These are phyloP conservation scores for Mortierella sp. DNA, from an alignment of 371 early-diverging fungal species.

Conservation along the genomic window DNA sequence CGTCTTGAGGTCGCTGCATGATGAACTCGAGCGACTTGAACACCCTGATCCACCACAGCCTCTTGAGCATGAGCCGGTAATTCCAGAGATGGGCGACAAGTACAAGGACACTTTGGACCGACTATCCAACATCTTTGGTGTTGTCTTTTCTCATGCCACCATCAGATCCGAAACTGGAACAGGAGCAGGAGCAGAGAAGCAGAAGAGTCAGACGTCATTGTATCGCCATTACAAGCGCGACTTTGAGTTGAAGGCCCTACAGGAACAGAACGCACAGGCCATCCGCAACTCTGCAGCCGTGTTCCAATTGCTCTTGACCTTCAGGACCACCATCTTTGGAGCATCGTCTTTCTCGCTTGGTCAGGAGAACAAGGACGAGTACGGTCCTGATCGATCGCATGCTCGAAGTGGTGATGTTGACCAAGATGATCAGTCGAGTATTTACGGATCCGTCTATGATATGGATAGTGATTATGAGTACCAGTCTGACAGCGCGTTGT, in stretches of 20 bases:
- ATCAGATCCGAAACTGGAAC: background rate
- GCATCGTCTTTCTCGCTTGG: conserved; percentile 5
- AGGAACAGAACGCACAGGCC: background rate
- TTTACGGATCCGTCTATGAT: background rate
- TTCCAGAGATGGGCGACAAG: background rate
- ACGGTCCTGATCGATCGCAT: background rate
- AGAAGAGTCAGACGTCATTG: conserved; percentile 14
- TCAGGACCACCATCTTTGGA: conserved; percentile 23
- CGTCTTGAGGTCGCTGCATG: conserved; percentile 12
- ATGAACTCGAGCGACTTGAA: conserved; percentile 9
- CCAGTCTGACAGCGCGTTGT: conserved; percentile 23
- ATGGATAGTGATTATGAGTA: conserved; percentile 19
- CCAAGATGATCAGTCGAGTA: background rate
- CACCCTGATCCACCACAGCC: background rate
- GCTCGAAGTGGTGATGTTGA: background rate
- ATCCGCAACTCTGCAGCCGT: conserved; percentile 12
- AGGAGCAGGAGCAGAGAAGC: background rate
- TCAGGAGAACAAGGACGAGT: background rate
- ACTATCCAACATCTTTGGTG: conserved; percentile 11
- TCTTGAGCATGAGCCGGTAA: background rate
- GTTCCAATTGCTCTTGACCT: conserved; percentile 16
- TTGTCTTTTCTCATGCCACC: conserved; percentile 4
- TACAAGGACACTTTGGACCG: conserved; percentile 13
- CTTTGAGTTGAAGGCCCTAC: conserved; percentile 23
- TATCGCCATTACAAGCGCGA: conserved; percentile 29